Conservation (phyloP, 345 rosid genomes). For the Acer saccharum region DNA sequence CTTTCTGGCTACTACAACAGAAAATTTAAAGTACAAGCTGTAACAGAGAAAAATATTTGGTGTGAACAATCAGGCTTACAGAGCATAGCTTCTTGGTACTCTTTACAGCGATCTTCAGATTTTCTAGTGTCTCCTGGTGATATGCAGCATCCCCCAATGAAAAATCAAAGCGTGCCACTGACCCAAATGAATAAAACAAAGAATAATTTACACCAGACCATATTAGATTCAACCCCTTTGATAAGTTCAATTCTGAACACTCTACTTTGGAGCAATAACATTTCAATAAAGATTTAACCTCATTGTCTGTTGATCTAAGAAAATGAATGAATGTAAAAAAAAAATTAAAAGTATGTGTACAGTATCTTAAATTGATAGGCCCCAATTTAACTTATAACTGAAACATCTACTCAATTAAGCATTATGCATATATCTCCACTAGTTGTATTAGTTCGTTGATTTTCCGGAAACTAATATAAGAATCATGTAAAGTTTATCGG, state of each 20-base stretch:
- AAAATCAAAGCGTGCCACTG: conserved; percentile 76
- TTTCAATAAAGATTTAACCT: background rate
- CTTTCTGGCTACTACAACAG: background rate
- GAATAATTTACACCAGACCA: conserved; percentile 13
- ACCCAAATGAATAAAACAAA: conserved; percentile 9
- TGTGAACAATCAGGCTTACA: conserved; percentile 37
- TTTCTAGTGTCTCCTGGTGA: conserved; percentile 73
- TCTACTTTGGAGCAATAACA: background rate
- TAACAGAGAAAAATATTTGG: background rate
- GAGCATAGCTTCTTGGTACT: conserved; percentile 67
- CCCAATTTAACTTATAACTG: background rate
- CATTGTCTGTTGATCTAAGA: background rate
- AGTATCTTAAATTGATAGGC: conserved; percentile 3
- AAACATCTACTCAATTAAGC: conserved; percentile 9
- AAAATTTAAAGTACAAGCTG: background rate
- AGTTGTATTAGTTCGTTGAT: background rate
- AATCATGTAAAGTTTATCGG: background rate
- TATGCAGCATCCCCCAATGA: conserved; percentile 66
- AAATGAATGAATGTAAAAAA: conserved; percentile 6
- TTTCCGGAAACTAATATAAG: background rate
- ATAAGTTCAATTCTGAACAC: background rate
- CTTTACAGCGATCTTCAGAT: conserved; percentile 57
- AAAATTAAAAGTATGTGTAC: background rate
- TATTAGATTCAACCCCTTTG: background rate
- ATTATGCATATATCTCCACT: background rate